Percentiles rank a stretch among this genome's conserved stretches.
phyloP scores from a whole-genome alignment of 1,284 basidiomycete genomes.

The Malassezia sp. region DNA sequence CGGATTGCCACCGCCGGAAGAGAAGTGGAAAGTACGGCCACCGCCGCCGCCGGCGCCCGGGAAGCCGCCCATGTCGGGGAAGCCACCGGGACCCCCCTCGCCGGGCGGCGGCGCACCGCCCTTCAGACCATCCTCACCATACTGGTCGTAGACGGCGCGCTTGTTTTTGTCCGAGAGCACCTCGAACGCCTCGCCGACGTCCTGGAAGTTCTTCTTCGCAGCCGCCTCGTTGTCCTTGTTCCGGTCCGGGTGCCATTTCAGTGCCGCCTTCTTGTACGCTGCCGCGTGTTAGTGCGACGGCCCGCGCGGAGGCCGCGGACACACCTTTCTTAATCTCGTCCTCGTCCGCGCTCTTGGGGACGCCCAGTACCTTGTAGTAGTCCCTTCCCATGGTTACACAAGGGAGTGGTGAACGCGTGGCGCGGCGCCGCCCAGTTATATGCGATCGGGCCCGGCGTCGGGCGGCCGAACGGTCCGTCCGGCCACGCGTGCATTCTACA shows the following conservation, averaged over 20 bases:
- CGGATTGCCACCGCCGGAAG: conserved; percentile 10
- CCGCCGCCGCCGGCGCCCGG: conserved; percentile 22
- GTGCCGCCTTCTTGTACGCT: conserved; percentile 50
- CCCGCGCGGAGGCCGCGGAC: background rate
- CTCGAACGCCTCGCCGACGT: conserved; percentile 94
- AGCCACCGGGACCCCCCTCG: conserved; percentile 35
- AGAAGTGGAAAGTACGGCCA: conserved; percentile 29
- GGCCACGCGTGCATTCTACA: conserved; percentile 12
- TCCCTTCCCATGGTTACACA: conserved; percentile 37
- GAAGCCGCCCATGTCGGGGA: conserved; percentile 24
- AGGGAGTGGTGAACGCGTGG: background rate
- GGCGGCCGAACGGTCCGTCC: background rate
- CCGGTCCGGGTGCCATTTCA: conserved; percentile 86
- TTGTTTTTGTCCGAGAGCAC: conserved; percentile 89
- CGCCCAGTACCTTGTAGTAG: conserved; percentile 44
- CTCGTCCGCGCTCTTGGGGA: conserved; percentile 37
- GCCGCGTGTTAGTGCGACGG: background rate
- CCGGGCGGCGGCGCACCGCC: conserved; percentile 45
- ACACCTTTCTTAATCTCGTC: conserved; percentile 41
- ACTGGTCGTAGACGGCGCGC: conserved; percentile 81
- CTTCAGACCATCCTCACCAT: conserved; percentile 91
- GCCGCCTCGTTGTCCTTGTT: conserved; percentile 63
- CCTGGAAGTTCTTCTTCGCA: conserved; percentile 82
- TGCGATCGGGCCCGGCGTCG: background rate
- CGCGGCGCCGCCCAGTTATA: background rate